Evolutionary conservation across 805 yeast genomes (phyloP), one percentile per base, ranked within the genome.

Genomic region (Lipomyces sp.): DNA sequence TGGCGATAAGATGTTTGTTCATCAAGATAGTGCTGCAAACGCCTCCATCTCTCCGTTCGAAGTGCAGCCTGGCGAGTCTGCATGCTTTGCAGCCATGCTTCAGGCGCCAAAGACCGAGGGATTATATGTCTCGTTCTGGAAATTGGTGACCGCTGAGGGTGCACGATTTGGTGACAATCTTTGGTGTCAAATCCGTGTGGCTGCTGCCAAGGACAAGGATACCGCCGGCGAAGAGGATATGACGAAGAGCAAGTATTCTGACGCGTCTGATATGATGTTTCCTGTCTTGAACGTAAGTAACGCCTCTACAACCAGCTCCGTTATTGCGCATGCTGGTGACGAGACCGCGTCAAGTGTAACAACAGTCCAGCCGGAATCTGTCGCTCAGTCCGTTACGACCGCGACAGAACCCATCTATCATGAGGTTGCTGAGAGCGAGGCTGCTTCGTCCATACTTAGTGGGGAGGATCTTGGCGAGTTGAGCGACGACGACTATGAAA

Each of bases 161-260:
- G 64, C 59, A 45, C 30, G 62, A 3, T 67, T 64, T 60, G 71
- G 70, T 7, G 71, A 63, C 6, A 59, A 57, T 24, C 54, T 67
- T 32, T 59, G 67, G 64, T 63, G 69, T 53, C 63, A 62, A 45
- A 37, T 67, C 29, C 42, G 11, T 7, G 70, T 69, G 37, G 64
- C 54, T 24, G 58, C 11, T 6, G 50, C 57, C 18, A 58, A 51
- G 13, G 48, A 42, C 24, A 24, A 51, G 50, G 48, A 42, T 7
- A 39, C 32, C n/a, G 59, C 32, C 18, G 56, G 34, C 7, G 67
- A 66, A 53, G 68, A 62, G 15, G 69, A 61, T 39, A 8, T 67
- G 60, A 37, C 30, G 6, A 67, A 61, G 66, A 67, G 71, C 63
- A 66, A 58, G 63, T 66, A 63, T 53, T 66, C 69, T 18, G 70